A percentile compares a stretch with the other conserved stretches of the same genome.
Conservation (phyloP, 352 stramenopile genomes). For the Globisporangium ultimum region DNA sequence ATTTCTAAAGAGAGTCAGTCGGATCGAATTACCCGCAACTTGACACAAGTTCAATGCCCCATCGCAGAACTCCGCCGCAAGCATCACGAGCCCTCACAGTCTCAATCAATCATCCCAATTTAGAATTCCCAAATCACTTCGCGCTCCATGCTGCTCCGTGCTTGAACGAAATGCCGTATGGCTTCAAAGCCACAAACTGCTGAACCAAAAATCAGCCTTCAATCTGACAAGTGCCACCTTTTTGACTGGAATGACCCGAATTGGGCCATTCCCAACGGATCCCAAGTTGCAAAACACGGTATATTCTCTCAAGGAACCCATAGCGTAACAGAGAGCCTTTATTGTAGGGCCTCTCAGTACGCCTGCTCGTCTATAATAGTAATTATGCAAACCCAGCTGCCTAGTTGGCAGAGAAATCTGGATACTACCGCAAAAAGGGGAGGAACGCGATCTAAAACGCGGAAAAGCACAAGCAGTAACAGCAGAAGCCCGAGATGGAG, state of each 20-base stretch:
- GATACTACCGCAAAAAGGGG: neutral
- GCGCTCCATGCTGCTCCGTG: no score
- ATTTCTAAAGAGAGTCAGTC: no score
- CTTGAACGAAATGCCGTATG: no score
- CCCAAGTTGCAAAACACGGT: neutral
- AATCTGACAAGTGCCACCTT: neutral
- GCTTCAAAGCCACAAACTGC: no score
- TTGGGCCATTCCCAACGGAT: neutral
- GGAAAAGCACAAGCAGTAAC: neutral
- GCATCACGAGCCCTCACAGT: no score
- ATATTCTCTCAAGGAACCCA: neutral
- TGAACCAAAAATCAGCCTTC: no score
- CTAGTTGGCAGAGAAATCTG: neutral
- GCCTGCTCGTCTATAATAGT: neutral
- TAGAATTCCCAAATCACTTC: no score
- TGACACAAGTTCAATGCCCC: no score
- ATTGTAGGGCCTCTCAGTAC: neutral
- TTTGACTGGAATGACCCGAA: neutral
- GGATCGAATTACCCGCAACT: no score
- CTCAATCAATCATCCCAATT: no score
- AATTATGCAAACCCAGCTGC: no score
- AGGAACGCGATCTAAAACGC: neutral
- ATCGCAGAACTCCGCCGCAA: no score
- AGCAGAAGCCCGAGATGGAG: constrained; percentile 40
- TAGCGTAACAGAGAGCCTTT: neutral